phyloP scores from a whole-genome alignment of 768 basidiomycete genomes.

The Tylopilus subfusipes region DNA sequence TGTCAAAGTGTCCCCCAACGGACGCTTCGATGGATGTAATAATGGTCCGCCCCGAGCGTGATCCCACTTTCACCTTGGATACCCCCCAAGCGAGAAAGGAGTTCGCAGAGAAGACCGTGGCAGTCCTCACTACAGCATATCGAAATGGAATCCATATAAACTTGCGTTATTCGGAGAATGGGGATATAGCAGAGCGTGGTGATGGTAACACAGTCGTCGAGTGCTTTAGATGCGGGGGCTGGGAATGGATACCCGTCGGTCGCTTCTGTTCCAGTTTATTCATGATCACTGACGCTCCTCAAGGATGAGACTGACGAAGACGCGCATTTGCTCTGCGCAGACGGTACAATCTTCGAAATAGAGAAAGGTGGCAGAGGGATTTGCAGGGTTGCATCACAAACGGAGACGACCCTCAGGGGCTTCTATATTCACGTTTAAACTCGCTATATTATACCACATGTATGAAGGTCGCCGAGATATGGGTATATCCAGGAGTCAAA shows the following conservation, averaged over 20 bases:
- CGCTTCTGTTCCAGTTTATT: neutral
- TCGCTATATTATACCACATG: neutral
- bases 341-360: conserved; percentile 70
- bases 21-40: conserved; percentile 66
- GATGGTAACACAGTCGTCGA: conserved; percentile 63
- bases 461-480: neutral
- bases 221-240: conserved; percentile 72
- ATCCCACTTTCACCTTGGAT: conserved; percentile 45
- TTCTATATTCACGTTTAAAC: conserved; percentile 49
- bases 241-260: conserved; percentile 85
- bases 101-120: conserved; percentile 54
- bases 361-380: conserved; percentile 55
- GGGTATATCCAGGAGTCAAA: conserved; percentile 16
- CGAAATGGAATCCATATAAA: conserved; percentile 67
- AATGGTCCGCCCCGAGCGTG: conserved; percentile 67
- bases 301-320: conserved; percentile 57
- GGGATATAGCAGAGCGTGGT: conserved; percentile 39
- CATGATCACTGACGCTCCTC: conserved; percentile 2
- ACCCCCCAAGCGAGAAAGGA: conserved; percentile 39
- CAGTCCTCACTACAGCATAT: conserved; percentile 68
- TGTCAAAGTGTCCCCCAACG: conserved; percentile 42
- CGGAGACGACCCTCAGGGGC: conserved; percentile 26
- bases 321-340: conserved; percentile 75
- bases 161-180: conserved; percentile 49
- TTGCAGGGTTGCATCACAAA: conserved; percentile 41